phyloP scores from a whole-genome alignment of 2,329 filamentous ascomycete species.

The Beauveria varroae region DNA sequence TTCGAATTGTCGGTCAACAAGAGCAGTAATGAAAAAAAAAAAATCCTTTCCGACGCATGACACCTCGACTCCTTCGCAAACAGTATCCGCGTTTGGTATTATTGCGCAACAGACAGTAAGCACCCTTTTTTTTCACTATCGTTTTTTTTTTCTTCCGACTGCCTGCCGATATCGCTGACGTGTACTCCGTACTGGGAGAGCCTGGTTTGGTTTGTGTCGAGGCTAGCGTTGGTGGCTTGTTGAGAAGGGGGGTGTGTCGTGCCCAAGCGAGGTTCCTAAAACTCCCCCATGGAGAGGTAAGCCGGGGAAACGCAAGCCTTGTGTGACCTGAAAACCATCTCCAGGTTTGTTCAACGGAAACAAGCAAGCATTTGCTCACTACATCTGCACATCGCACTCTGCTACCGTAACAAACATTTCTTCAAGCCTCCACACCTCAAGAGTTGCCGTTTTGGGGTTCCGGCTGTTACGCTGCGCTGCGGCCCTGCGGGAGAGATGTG shows the following conservation, averaged over 20 bases:
- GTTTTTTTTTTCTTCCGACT: neutral
- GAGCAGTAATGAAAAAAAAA: neutral
- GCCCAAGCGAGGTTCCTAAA: too few relatives aligned
- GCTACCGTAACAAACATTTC: neutral
- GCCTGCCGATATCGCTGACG: constrained; percentile 5
- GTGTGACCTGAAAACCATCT: too few relatives aligned
- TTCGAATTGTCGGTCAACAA: too few relatives aligned
- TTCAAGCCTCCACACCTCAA: neutral
- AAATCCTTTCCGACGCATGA: neutral
- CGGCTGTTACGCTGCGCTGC: constrained; percentile 1
- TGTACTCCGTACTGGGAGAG: neutral
- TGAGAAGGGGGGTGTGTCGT: too few relatives aligned
- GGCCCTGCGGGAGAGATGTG: constrained; percentile 1
- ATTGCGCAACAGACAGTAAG: neutral
- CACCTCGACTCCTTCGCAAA: neutral
- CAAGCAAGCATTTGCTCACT: too few relatives aligned
- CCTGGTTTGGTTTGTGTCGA: too few relatives aligned
- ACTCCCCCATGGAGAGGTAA: too few relatives aligned
- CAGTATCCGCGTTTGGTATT: neutral
- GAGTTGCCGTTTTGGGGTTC: neutral
- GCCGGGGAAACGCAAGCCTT: too few relatives aligned
- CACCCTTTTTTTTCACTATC: neutral
- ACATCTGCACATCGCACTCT: too few relatives aligned
- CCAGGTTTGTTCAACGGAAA: too few relatives aligned
- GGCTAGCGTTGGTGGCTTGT: too few relatives aligned